Base-by-base conservation (phyloP, 2,329 filamentous ascomycete species). In the Colletotrichum sp. region DNA sequence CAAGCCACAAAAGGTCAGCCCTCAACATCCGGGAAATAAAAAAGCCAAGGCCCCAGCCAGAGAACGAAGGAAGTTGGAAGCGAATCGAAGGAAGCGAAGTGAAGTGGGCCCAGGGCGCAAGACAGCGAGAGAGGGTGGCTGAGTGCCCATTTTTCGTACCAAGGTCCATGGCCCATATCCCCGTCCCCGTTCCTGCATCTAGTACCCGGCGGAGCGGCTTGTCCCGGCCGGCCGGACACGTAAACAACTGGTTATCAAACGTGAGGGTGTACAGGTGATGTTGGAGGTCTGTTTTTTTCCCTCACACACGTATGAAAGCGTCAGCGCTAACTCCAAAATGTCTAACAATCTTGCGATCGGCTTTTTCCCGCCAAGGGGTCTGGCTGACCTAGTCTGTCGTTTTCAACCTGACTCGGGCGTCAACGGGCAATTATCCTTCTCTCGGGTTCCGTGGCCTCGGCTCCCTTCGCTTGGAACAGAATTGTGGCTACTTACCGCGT, bases 141-240 rank as follows among this genome's bases (percentile, higher is more conserved):
- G 43, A 30, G 28, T 30, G 26, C 12, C 58, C 58, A 61, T 36
- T 38, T 16, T 32, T 32, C 48, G 14, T 63, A 81, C 81, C 86
- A 76, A 88, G 84, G 71, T 89, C 88, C 12, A 89, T 85, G 5
- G 84, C 83, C 85, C 85, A 87, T 10, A 83, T 80, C 21, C 87
- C 87, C 4, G 87, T 89, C 0, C 88, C 88, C 3, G 87, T 89
- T n/a, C 87, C 87, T 30, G 87, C 78, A 78, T 90, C 88, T 2
- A 90, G 81, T 9, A 85, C 81, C n/a, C 76, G 77, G 13, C 38
- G 64, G 7, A 48, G 55, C 6, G 77, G 73, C 16, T 38, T 74
- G 28, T 70, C 56, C 59, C 74, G 65, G 16, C 75, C 73, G 13
- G 69, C 68, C 36, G 79, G 75, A 21, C 78, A 78, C 12, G 81